Conservation (phyloP, 345 rosid species). For the Arabis alpina region DNA sequence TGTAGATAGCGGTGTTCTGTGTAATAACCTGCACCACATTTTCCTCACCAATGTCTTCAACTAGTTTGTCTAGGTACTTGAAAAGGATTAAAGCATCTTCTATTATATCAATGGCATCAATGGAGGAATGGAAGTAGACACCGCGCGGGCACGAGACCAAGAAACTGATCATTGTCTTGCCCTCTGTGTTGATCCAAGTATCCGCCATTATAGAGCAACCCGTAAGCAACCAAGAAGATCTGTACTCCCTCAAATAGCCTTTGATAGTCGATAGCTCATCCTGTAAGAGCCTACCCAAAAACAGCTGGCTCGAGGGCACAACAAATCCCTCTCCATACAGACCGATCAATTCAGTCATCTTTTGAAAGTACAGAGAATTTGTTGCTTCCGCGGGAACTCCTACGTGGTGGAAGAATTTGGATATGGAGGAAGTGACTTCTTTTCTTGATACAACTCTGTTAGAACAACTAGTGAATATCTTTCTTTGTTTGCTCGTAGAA, state of each 20-base stretch:
- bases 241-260: conserved; percentile 51
- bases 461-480: conserved; percentile 37
- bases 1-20: conserved; percentile 53
- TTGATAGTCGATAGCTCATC: conserved; percentile 57
- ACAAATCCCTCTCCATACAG: conserved; percentile 53
- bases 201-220: conserved; percentile 69
- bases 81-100: conserved; percentile 62
- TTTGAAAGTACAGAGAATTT: conserved; percentile 60
- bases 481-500: conserved; percentile 48
- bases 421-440: conserved; percentile 60
- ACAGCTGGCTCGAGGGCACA: conserved; percentile 53
- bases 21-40: conserved; percentile 76
- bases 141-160: conserved; percentile 69
- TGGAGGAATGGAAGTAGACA: conserved; percentile 63
- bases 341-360: conserved; percentile 62
- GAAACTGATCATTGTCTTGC: conserved; percentile 61
- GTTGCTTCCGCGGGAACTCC: conserved; percentile 63
- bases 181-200: conserved; percentile 67
- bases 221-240: conserved; percentile 53
- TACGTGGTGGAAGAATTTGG: conserved; percentile 62
- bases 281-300: conserved; percentile 56
- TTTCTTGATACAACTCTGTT: conserved; percentile 49
- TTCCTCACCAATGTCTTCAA: conserved; percentile 80
- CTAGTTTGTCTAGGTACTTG: conserved; percentile 65
- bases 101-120: conserved; percentile 60